Percentiles rank a stretch among this genome's conserved stretches.
Evolutionary conservation across 352 stramenopile species (phyloP).

Genomic region (Phytophthora cryptogea): DNA sequence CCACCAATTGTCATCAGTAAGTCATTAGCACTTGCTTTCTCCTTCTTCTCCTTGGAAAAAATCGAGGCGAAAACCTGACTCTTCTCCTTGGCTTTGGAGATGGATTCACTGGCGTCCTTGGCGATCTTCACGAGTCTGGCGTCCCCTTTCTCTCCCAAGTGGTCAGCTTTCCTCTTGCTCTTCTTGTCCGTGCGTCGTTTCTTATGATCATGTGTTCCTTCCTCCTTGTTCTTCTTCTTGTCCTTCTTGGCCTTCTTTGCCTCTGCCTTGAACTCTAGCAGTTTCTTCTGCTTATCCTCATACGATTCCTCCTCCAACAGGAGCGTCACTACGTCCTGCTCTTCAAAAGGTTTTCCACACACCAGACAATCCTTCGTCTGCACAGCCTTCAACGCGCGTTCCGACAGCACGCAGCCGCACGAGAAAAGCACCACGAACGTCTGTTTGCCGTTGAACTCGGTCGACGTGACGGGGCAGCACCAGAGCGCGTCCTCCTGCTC

Average conservation of each 20-base stretch:
- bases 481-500: conserved; percentile 19
- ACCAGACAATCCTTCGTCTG: conserved; percentile 69
- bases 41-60: conserved; percentile 70
- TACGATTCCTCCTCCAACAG: conserved; percentile 67
- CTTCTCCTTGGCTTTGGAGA: conserved; percentile 71
- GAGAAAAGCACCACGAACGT: conserved; percentile 81
- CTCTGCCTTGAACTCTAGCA: conserved; percentile 53
- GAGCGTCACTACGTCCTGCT: conserved; percentile 63
- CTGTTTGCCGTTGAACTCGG: conserved; percentile 88
- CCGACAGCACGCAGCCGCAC: conserved; percentile 90
- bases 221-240: conserved; percentile 56
- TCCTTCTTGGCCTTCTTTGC: conserved; percentile 56
- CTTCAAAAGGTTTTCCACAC: conserved; percentile 59
- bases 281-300: conserved; percentile 40
- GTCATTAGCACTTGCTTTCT: conserved; percentile 79
- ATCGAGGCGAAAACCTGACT: conserved; percentile 84
- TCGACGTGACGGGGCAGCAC: conserved; percentile 85
- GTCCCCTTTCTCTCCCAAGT: conserved; percentile 23
- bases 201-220: conserved; percentile 38
- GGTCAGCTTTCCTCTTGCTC: conserved; percentile 45
- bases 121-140: conserved; percentile 48
- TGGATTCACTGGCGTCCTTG: conserved; percentile 56
- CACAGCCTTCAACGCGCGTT: conserved; percentile 88
- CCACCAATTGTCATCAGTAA: conserved; percentile 85
- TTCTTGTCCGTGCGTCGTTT: conserved; percentile 32